Evolutionary conservation across 2,329 filamentous ascomycete genomes (phyloP).

Genomic region (Neoarthrinium moseri): DNA sequence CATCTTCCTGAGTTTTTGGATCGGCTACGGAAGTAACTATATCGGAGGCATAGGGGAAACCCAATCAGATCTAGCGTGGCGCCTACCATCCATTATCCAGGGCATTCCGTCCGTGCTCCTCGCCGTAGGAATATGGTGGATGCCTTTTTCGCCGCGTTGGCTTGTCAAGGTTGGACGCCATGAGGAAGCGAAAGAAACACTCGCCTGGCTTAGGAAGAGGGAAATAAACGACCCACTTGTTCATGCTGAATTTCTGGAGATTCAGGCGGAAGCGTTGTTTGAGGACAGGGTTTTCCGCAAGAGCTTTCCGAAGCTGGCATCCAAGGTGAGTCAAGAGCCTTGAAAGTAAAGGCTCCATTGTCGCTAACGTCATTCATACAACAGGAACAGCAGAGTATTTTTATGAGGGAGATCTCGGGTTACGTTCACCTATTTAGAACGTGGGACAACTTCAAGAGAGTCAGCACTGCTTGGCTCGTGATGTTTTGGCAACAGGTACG

Average conservation of each 20-base stretch:
- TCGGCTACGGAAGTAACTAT: slow-evolving; percentile 30
- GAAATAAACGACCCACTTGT: slow-evolving; percentile 47
- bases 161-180: slow-evolving; percentile 45
- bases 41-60: slow-evolving; percentile 18
- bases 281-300: slow-evolving; percentile 40
- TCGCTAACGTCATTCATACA: not conserved
- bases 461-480: slow-evolving; percentile 44
- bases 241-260: slow-evolving; percentile 47
- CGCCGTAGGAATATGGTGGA: slow-evolving; percentile 31
- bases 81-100: slow-evolving; percentile 29
- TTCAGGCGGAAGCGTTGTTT: slow-evolving; percentile 52
- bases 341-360: not conserved
- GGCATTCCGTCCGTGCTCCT: slow-evolving; percentile 24
- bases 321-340: slow-evolving; percentile 29
- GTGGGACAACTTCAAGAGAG: slow-evolving; percentile 43
- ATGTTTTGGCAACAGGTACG: slow-evolving; percentile 63
- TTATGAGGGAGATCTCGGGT: slow-evolving; percentile 45
- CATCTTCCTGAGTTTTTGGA: slow-evolving; percentile 26
- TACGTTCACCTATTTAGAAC: slow-evolving; percentile 49
- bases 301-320: slow-evolving; percentile 22
- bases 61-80: slow-evolving; percentile 25
- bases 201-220: slow-evolving; percentile 47
- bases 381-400: slow-evolving; percentile 27
- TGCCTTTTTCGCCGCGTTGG: slow-evolving; percentile 57
- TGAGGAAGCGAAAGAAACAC: slow-evolving; percentile 44